A percentile compares a stretch with the other conserved stretches of the same genome.
Conservation (phyloP, 2,329 filamentous ascomycete genomes). For the Akanthomyces muscarius region DNA sequence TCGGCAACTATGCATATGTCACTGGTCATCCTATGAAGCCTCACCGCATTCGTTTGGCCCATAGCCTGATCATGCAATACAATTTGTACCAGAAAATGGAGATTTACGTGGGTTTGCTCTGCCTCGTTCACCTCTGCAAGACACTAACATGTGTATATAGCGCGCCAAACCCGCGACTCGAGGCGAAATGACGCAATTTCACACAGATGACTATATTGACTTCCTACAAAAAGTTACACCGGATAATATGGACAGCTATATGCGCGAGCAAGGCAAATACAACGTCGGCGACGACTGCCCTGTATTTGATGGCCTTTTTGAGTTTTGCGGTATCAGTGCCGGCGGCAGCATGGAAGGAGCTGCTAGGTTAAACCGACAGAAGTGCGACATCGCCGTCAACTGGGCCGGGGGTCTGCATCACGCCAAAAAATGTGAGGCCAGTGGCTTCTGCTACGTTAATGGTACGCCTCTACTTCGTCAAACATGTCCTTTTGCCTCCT, state of each 20-base stretch:
- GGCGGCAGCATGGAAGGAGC: conserved; percentile 93
- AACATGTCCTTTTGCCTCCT: not conserved
- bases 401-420: conserved; percentile 98
- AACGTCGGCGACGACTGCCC: conserved; percentile 97
- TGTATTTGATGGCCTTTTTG: conserved; percentile 95
- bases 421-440: conserved; percentile 94
- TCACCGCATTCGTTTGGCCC: conserved; percentile 89
- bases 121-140: not conserved
- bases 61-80: conserved; percentile 94
- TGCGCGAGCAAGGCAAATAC: conserved; percentile 83
- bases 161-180: conserved; percentile 81
- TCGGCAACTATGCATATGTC: conserved; percentile 97
- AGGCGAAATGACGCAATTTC: conserved; percentile 90
- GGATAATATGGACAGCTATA: conserved; percentile 95
- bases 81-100: conserved; percentile 96
- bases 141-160: conserved; percentile 44
- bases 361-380: conserved; percentile 79
- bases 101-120: conserved; percentile 68
- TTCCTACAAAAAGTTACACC: conserved; percentile 94
- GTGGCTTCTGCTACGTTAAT: conserved; percentile 98
- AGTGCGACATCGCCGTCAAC: conserved; percentile 96
- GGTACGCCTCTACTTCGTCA: conserved; percentile 49
- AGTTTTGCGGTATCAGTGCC: conserved; percentile 92
- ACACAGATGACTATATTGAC: conserved; percentile 92
- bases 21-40: conserved; percentile 99